Base-by-base conservation (phyloP, 140 eudicot genomes). In the Ambrosia hybrid region DNA sequence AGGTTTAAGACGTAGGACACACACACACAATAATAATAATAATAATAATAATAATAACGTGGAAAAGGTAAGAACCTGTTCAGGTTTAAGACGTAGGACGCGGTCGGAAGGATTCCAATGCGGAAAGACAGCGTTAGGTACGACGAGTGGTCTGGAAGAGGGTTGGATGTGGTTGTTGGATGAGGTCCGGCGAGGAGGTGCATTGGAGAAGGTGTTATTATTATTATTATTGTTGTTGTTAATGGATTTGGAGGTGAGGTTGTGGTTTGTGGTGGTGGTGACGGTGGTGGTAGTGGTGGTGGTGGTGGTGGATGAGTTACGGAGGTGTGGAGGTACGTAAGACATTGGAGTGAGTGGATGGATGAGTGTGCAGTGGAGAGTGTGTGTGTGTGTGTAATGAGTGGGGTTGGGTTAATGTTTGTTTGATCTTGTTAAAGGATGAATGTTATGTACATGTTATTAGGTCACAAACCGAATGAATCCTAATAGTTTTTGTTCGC, bases 41-140 rank as follows among this genome's bases (percentile, higher is more conserved):
- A 21, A 21, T 21, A 21, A 21, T 21, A 21, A 21, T 21, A 21
- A 21, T 21, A 21, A 21, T 21, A 21, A 21, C 26, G 26, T 21
- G 26, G 26, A 21, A 21, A 21, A 21, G 26, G 26, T 21, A 21
- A 21, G 26, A 38, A 87, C 96, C 96, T 90, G 96, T 34, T 90
- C 89, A 2, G 96, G 82, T 79, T 83, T 85, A 68, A 90, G 96
- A 21, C 80, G 84, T 58, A 83, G 78, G 75, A 87, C 95, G 58
- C 96, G 96, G 75, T 87, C 91, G 56, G 96, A 90, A 64, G 96
- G 96, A 77, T 85, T 87, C 96, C 96, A 90, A 33, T 71, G 83
- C 7, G 95, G 89, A 65, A 87, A 58, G 10, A 81, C 84, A 0
- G 77, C 71, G 75, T 81, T 87, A 15, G 96, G 91, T 3, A 79